phyloP scores from a whole-genome alignment of 1,284 basidiomycete genomes.

The Leccinum fuscescens region DNA sequence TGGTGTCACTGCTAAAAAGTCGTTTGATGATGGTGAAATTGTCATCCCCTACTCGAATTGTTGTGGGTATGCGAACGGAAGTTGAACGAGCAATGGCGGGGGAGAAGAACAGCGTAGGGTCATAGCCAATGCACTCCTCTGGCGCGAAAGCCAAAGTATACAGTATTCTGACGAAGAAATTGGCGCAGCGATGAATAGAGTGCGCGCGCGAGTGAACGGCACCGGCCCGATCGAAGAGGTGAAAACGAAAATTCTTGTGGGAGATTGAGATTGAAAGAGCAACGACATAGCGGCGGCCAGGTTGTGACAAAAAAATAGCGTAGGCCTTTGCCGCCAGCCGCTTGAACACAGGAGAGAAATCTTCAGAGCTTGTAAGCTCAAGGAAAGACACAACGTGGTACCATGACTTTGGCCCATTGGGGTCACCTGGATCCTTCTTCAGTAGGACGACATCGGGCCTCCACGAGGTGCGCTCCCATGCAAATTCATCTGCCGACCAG shows the following conservation, averaged over 20 bases:
- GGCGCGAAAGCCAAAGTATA: not conserved
- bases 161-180: not conserved
- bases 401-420: not conserved
- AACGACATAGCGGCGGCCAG: not conserved
- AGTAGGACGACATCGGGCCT: not conserved
- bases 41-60: not conserved
- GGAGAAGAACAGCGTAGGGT: not conserved
- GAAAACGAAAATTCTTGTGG: not conserved
- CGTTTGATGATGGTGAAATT: not conserved
- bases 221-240: not conserved
- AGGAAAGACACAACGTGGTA: not conserved
- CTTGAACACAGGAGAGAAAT: not conserved
- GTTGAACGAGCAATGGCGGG: not conserved
- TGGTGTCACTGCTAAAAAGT: not conserved
- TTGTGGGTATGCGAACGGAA: not conserved
- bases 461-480: too few species aligned
- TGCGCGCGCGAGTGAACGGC: not conserved
- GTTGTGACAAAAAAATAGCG: not conserved
- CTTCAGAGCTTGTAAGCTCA: not conserved
- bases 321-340: not conserved
- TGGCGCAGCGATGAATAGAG: not conserved
- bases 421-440: not conserved
- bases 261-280: not conserved
- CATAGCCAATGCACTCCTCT: not conserved
- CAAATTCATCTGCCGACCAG: not conserved